Percentiles rank a stretch among this genome's conserved stretches.
Evolutionary conservation across 805 yeast genomes (phyloP).

Genomic region (Pachysolen tannophilus): DNA sequence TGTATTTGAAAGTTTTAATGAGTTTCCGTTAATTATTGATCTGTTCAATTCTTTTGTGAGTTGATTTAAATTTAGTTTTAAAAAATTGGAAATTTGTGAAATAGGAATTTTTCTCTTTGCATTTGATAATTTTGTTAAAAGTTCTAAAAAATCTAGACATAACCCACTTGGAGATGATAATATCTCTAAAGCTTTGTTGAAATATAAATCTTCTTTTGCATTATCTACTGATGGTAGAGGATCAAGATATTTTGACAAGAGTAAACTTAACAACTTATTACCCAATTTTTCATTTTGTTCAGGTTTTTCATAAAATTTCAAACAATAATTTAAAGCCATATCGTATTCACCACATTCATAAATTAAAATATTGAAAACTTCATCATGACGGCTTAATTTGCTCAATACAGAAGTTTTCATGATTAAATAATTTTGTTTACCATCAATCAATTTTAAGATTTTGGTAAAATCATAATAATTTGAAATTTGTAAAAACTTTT

Average conservation of each 20-base stretch:
- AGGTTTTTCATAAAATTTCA: slow-evolving; percentile 35
- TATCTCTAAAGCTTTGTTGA: neutral
- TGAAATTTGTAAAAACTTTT: slow-evolving; percentile 25
- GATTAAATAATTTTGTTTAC: slow-evolving; percentile 20
- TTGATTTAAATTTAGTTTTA: slow-evolving; percentile 36
- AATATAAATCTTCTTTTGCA: slow-evolving; percentile 1
- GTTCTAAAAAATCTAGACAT: slow-evolving; percentile 21
- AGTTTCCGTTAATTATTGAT: slow-evolving; percentile 33
- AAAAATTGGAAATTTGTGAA: slow-evolving; percentile 29
- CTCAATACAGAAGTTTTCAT: slow-evolving; percentile 52
- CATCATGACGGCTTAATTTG: slow-evolving; percentile 50
- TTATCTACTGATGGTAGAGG: slow-evolving; percentile 7
- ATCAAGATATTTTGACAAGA: slow-evolving; percentile 32
- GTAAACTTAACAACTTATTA: slow-evolving; percentile 34
- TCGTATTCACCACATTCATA: slow-evolving; percentile 47
- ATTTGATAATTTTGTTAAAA: slow-evolving; percentile 44
- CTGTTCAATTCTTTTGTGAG: slow-evolving; percentile 31
- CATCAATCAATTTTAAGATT: slow-evolving; percentile 24
- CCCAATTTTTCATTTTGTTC: slow-evolving; percentile 29
- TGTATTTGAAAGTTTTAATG: slow-evolving; percentile 46
- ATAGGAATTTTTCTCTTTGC: slow-evolving; percentile 30
- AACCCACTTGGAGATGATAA: slow-evolving; percentile 37
- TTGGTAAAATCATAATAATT: slow-evolving; percentile 32
- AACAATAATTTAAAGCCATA: slow-evolving; percentile 57
- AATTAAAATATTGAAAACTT: slow-evolving; percentile 55